These are phyloP conservation scores for Lipomyces chichibuensis DNA, from an alignment of 805 yeast species.

Conservation along the genomic window DNA sequence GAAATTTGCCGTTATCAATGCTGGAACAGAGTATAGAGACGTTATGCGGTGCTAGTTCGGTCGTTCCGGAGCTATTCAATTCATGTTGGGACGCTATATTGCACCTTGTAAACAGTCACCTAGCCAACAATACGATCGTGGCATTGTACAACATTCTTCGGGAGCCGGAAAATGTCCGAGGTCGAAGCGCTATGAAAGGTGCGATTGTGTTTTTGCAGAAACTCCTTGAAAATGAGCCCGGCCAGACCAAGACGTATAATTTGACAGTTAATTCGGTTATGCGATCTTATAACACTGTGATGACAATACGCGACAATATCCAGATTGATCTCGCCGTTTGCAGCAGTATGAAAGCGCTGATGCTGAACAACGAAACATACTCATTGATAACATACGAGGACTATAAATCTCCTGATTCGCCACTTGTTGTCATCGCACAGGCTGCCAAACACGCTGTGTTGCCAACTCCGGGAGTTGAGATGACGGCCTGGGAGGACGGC, in stretches of 20 bases:
- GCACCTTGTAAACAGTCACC: constrained; percentile 47
- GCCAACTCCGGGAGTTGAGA: neutral
- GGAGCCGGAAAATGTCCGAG: constrained; percentile 38
- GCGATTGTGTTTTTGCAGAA: constrained; percentile 44
- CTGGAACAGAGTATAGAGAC: constrained; percentile 49
- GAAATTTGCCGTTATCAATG: constrained; percentile 51
- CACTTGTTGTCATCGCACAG: constrained; percentile 47
- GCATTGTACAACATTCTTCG: constrained; percentile 44
- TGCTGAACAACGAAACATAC: constrained; percentile 44
- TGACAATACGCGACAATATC: constrained; percentile 45
- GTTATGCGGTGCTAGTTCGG: constrained; percentile 51
- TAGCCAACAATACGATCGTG: constrained; percentile 45
- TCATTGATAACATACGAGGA: constrained; percentile 40
- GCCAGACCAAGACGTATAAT: constrained; percentile 40
- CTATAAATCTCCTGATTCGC: constrained; percentile 45
- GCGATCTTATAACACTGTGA: constrained; percentile 43
- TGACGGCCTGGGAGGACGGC: neutral
- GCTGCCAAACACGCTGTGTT: constrained; percentile 4
- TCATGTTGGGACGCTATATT: constrained; percentile 48
- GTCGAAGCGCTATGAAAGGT: constrained; percentile 45
- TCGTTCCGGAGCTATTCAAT: constrained; percentile 46
- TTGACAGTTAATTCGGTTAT: constrained; percentile 45
- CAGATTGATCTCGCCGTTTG: constrained; percentile 50
- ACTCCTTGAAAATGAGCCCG: constrained; percentile 39
- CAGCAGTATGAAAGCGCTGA: constrained; percentile 47